Evolutionary conservation across 163 green algal genomes (phyloP), one percentile per base, ranked within the genome.

Genomic region (Chlorella variabilis): DNA sequence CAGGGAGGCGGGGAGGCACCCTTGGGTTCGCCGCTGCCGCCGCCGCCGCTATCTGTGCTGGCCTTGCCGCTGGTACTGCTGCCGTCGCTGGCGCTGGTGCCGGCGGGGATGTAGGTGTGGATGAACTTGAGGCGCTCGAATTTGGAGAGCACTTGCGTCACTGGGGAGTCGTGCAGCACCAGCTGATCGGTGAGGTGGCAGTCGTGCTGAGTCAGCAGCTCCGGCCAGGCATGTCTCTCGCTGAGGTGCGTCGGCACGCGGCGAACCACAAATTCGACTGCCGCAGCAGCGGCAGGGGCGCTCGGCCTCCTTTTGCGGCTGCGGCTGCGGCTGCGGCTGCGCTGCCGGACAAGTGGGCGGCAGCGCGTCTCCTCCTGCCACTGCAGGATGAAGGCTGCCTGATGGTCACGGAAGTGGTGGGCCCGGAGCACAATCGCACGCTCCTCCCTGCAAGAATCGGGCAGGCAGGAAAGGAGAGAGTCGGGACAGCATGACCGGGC

Each of bases 61-160:
- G n/a, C n/a, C n/a, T 6, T 41, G 31, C 23, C 9, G 33, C 9
- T 25, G 9, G 21, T 15, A 54, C 13, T 51, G 25, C 39, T 38
- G 66, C 25, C 9, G 13, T 31, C 21, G 66, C 66, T 21, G 38
- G 18, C 56, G 66, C 38, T 23, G 38, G 4, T 18, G 39, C 66
- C 9, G 41, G 18, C 27, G 9, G 33, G 17, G 23, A 74, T 33
- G 49, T 85, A 91, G 0, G 39, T 65, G 33, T 93, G 89, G 42
- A 93, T 88, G 80, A 86, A 91, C 21, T 70, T 4, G 15, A 42
- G 61, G 3, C 69, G 18, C 66, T 91, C 89, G 68, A 91, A 82
- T 58, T 90, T 89, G 48, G 77, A 34, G 6, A 93, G 74, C 0
- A 93, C 61, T 1, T 1, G 18, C 25, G 75, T 49, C 8, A 85